A percentile compares a stretch with the other conserved stretches of the same genome.
These are phyloP conservation scores for Exserohilum turcica DNA, from an alignment of 2,329 filamentous ascomycete genomes.

Conservation along the genomic window DNA sequence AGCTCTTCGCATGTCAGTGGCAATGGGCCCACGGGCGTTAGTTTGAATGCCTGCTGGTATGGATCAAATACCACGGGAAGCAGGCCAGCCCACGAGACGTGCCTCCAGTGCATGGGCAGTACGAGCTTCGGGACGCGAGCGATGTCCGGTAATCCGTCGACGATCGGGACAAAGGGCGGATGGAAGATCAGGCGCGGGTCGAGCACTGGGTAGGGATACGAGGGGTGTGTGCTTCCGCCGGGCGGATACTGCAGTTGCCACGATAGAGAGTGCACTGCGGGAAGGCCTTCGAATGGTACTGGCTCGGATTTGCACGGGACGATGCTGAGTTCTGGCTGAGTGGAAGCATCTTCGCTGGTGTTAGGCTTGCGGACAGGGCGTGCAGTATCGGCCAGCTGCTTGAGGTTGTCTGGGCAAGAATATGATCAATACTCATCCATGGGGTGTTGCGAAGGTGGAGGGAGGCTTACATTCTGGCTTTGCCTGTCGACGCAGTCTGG, in stretches of 20 bases:
- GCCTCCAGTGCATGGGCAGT: conserved; percentile 21
- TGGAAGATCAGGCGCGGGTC: conserved; percentile 25
- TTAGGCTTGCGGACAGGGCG: background rate
- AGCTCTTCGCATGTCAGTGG: conserved; percentile 28
- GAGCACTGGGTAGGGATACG: conserved; percentile 20
- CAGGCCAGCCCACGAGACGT: conserved; percentile 21
- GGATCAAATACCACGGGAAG: conserved; percentile 27
- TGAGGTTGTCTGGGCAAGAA: background rate
- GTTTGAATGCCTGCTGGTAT: conserved; percentile 24
- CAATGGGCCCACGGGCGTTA: conserved; percentile 25
- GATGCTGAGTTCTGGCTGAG: background rate
- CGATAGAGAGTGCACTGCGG: conserved; percentile 1
- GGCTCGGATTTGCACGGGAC: conserved; percentile 7
- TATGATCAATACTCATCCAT: background rate
- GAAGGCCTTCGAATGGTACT: conserved; percentile 5
- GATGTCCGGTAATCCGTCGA: conserved; percentile 21
- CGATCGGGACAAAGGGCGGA: conserved; percentile 13
- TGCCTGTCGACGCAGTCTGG: conserved; percentile 1
- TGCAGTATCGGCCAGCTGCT: background rate
- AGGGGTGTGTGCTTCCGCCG: conserved; percentile 24
- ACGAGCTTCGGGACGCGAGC: conserved; percentile 1
- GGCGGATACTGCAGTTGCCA: conserved; percentile 28
- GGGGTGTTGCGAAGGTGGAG: rapidly evolving
- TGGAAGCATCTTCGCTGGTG: background rate
- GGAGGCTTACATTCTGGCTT: background rate